Evolutionary conservation across 257 asterid genomes (phyloP).

Genomic region (Striga asiatica): DNA sequence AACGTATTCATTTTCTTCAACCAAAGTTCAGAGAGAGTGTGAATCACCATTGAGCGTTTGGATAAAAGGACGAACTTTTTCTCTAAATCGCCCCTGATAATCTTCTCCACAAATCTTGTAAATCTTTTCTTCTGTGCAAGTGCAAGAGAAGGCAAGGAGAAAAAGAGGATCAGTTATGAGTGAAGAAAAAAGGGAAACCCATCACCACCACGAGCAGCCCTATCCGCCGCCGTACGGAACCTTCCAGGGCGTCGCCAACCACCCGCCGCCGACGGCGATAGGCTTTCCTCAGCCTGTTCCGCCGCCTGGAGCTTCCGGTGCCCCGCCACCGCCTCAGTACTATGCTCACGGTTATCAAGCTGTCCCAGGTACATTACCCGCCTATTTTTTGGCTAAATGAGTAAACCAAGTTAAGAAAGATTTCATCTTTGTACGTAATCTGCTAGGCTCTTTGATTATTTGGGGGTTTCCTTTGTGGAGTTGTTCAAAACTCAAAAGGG

Average conservation of each 20-base stretch:
- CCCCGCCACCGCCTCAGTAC: conserved; percentile 35
- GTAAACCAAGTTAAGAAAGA: conserved; percentile 1
- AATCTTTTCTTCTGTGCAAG: neutral
- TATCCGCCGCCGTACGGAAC: conserved; percentile 59
- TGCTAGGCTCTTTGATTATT: conserved; percentile 14
- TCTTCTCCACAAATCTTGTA: neutral
- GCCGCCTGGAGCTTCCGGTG: conserved; percentile 61
- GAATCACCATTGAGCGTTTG: no score
- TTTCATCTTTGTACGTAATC: conserved; percentile 1
- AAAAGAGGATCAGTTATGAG: conserved; percentile 29
- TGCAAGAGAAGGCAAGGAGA: neutral
- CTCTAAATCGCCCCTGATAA: neutral
- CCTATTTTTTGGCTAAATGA: neutral
- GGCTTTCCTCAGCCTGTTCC: conserved; percentile 90
- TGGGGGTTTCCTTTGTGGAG: conserved; percentile 1
- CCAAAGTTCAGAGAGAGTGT: no score
- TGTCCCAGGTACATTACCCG: conserved; percentile 45
- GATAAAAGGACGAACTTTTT: no score
- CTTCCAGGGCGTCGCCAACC: conserved; percentile 67
- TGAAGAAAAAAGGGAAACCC: conserved; percentile 36
- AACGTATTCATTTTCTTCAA: no score
- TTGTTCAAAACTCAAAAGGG: neutral
- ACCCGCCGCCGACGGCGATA: conserved; percentile 53
- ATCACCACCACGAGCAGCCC: conserved; percentile 22
- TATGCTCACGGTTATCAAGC: conserved; percentile 76